Base-by-base conservation (phyloP, 2,329 filamentous ascomycete species). In the Arthrobotrys sinensis region DNA sequence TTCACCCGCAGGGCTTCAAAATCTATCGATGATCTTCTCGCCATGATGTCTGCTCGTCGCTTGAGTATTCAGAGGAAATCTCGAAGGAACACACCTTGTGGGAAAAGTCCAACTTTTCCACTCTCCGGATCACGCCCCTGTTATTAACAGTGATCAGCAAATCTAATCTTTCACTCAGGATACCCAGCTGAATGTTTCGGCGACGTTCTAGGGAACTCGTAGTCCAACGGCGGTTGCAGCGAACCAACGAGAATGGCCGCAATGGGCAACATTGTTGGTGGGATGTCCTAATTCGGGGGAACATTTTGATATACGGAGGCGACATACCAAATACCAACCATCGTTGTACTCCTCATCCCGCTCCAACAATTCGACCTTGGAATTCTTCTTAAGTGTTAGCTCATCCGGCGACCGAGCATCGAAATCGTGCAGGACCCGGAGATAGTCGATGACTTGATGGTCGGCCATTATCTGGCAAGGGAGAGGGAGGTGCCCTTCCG, bases 371-470 rank as follows among this genome's bases (percentile, higher is more conserved):
- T 95, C 91, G 79, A 96, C 91, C 80, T 92, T 90, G 82, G 96
- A 92, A 81, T 92, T 94, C 83, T 96, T 96, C 69, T 90, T 87
- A 80, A 99, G 88, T 81, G 90, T 96, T 83, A 99, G 88, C 87
- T 99, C 96, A 85, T 99, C 96, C 73, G 93, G 92, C 84, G 94
- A 96, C 81, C 96, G 91, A 73, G 95, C 94, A 81, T 91, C 87
- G 84, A 99, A 98, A 85, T 97, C 94, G 85, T 99, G 81, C 67
- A 82, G 79, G 48, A 80, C 81, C 70, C 71, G 76, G 32, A 82
- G 78, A 53, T 70, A 69, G 55, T 79, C 76, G 69, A 79, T 19
- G n/a, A 64, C 43, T 66, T 65, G 60, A 21, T 60, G 73, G 38
- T 78, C 67, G 45, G 75, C 75, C 75, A 78, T 78, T 71, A 68